These are phyloP conservation scores for Collariella sp. DNA, from an alignment of 495 filamentous ascomycete species.

Conservation along the genomic window DNA sequence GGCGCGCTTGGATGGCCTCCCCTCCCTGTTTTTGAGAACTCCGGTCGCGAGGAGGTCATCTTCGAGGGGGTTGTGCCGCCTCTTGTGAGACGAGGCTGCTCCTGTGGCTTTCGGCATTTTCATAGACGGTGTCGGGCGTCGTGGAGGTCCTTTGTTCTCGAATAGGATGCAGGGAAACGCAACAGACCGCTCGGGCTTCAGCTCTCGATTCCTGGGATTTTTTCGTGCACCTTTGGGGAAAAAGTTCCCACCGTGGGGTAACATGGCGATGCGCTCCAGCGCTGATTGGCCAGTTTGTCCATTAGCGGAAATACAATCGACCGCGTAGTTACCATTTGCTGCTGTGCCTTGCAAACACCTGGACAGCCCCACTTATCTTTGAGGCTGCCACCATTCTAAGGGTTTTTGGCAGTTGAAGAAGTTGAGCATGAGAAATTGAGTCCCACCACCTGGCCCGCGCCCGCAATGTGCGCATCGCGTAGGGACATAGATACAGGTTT, in stretches of 20 bases:
- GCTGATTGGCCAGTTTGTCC: slow-evolving; percentile 7
- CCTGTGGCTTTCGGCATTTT: slow-evolving; percentile 47
- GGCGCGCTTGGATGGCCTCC: slow-evolving; percentile 49
- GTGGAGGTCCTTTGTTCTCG: background rate
- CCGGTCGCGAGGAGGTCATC: slow-evolving; percentile 61
- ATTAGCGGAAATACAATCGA: slow-evolving; percentile 14
- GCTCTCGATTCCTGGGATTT: slow-evolving; percentile 12
- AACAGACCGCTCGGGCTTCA: slow-evolving; percentile 1
- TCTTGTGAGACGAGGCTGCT: slow-evolving; percentile 28
- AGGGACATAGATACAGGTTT: no score
- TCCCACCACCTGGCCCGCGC: no score
- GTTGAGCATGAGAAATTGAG: no score
- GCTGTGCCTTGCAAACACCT: no score
- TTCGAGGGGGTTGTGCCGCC: slow-evolving; percentile 62
- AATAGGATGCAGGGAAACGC: background rate
- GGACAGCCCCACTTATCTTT: no score
- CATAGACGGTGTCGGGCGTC: background rate
- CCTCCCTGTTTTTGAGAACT: slow-evolving; percentile 46
- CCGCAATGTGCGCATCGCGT: no score
- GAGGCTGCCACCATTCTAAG: no score
- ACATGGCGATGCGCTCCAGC: slow-evolving; percentile 9
- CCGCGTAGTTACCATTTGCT: slow-evolving; percentile 1
- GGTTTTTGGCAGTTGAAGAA: no score
- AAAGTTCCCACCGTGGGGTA: slow-evolving; percentile 20
- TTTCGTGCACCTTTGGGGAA: slow-evolving; percentile 15